Evolutionary conservation across 1,284 basidiomycete species (phyloP), one percentile per base, ranked within the genome.

Genomic region (Chondrostereum purpureum): DNA sequence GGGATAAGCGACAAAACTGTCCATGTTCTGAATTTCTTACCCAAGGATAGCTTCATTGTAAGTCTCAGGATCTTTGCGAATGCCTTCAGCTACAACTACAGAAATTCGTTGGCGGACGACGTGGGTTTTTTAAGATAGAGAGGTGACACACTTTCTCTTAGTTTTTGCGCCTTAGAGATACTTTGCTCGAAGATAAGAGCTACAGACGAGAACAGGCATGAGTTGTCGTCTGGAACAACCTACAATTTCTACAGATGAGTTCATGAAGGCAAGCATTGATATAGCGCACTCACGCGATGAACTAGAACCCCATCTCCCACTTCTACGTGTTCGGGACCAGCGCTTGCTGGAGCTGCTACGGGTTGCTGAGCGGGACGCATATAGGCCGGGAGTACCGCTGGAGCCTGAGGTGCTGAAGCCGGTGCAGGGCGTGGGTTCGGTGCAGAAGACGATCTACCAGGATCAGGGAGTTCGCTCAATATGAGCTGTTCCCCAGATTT

Each of bases 161-260:
- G 77, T 47, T 69, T 64, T 31, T 67, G 67, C 5, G 85, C 82
- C 44, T 84, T 83, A 16, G 69, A 60, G 12, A 87, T 83, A 42
- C 80, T 79, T 54, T 92, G 90, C 59, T 87, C 82, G 55, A 96
- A 91, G 3, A 94, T 71, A 35, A 95, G 70, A 3, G 86, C 88
- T 24, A 92, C 69, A 2, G 91, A 83, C 3, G 85, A 87, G 67
- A 96, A 97, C 27, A 97, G 69, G 63, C 93, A 97, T 3, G 90
- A 89, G 55, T 95, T 96, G 64, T 94, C 91, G 58, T 95, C 92
- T 11, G 91, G 92, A 6, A 94, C 89, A 45, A 92, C 72, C 78
- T 91, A 48, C 10, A 12, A 8, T n/a, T n/a, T n/a, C n/a, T n/a
- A n/a, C n/a, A n/a, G n/a, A n/a, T n/a, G n/a, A n/a, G n/a, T n/a